Conservation (phyloP, 257 asterid genomes). For the Nyctanthes arbortristis region DNA sequence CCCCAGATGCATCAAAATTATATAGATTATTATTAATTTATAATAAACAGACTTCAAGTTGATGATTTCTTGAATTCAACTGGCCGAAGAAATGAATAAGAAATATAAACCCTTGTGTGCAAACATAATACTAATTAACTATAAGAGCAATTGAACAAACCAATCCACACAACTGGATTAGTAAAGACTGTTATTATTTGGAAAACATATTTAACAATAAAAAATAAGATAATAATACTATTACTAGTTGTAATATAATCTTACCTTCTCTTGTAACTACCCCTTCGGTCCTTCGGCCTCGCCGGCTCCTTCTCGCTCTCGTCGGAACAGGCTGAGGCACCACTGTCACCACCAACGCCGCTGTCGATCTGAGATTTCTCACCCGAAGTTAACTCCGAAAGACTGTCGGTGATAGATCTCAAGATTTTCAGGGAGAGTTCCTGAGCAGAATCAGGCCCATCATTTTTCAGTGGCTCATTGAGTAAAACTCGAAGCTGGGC, state of each 20-base stretch:
- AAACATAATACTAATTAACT: too few species aligned
- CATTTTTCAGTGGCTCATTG: conserved; percentile 12
- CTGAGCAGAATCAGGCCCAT: conserved; percentile 20
- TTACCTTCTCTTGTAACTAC: conserved; percentile 56
- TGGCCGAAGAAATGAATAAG: too few species aligned
- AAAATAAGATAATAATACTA: not conserved
- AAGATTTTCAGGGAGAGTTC: conserved; percentile 28
- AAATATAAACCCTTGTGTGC: too few species aligned
- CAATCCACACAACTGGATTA: too few species aligned
- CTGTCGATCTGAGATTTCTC: conserved; percentile 20
- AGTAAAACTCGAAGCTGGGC: conserved; percentile 38
- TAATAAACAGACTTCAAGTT: too few species aligned
- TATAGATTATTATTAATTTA: too few species aligned
- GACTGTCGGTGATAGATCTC: conserved; percentile 35
- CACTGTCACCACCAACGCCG: conserved; percentile 10
- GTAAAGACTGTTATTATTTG: not conserved
- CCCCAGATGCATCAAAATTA: too few species aligned
- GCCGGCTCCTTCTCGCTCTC: conserved; percentile 23
- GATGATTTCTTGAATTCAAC: too few species aligned
- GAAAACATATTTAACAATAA: not conserved
- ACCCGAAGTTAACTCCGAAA: conserved; percentile 20
- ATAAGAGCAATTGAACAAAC: too few species aligned
- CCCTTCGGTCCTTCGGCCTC: conserved; percentile 44
- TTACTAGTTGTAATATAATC: too few species aligned
- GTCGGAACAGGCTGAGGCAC: conserved; percentile 19